Conservation (phyloP, 306 rosid species). For the Rosa lucieae region DNA sequence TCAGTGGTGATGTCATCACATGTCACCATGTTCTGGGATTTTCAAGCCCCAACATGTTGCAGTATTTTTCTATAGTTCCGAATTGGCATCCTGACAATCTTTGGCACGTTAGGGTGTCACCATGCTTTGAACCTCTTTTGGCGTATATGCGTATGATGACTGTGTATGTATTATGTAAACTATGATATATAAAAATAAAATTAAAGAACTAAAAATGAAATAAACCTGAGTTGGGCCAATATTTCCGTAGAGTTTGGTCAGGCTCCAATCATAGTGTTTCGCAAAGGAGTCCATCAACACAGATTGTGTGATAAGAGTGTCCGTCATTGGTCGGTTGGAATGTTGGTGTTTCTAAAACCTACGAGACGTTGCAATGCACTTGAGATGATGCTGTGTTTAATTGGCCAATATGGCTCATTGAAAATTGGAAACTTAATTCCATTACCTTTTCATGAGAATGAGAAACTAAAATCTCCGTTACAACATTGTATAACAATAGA, state of each 20-base stretch:
- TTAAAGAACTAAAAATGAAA: neutral
- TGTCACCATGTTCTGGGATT: neutral
- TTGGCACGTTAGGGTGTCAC: neutral
- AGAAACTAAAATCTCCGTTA: too few species aligned
- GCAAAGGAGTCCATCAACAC: neutral
- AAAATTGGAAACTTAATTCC: too few species aligned
- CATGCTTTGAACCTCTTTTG: neutral
- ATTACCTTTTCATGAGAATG: too few species aligned
- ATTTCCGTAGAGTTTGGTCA: neutral
- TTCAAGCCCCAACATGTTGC: neutral
- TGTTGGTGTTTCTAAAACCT: neutral
- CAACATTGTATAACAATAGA: too few species aligned
- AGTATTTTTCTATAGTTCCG: neutral
- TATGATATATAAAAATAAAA: neutral
- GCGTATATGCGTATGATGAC: neutral
- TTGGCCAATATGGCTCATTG: too few species aligned
- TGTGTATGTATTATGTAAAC: neutral
- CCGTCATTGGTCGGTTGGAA: constrained; percentile 2
- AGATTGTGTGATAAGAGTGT: neutral
- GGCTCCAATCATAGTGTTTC: neutral
- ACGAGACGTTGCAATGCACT: neutral
- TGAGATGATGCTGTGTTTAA: neutral
- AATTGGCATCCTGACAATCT: neutral
- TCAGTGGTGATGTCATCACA: constrained; percentile 11
- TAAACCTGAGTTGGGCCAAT: neutral